Base-by-base conservation (phyloP, 2,329 filamentous ascomycete genomes). In the Penicillium sp. region DNA sequence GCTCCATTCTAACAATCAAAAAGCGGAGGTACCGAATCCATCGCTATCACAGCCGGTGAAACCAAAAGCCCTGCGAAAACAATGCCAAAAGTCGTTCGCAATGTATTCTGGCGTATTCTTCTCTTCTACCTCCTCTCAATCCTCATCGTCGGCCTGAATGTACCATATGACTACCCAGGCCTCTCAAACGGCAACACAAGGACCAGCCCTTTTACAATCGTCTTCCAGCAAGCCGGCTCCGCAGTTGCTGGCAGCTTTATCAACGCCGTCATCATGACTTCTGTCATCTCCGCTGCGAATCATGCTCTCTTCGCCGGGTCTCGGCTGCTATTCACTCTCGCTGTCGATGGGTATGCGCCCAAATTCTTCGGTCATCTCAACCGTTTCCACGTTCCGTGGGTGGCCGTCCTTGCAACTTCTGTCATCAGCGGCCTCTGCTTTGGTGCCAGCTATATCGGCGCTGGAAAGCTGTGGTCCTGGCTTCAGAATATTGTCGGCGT, bases 401-500 rank as follows among this genome's bases (percentile, higher is more conserved):
- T 82, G 11, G 79, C 81, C 0, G 81, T 84, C 0, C 74, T 87
- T 0, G 75, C 74, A 0, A 86, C 84, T 0, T 79, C 80, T 1
- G 62, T 80, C 0, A 77, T 84, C 31, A 78, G 80, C 19, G 82
- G 82, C 0, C 75, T 87, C 0, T 87, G 84, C 63, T 88, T 88
- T 53, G 85, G 83, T 2, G 84, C 84, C 0, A 85, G 82, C 63
- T 87, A 85, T 59, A 86, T 88, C 50, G 84, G 84, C 0, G 84
- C 85, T 0, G 85, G 85, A 0, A 78, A 87, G 61, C 71, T 88
- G 5, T 88, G 85, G 85, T 81, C 78, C 1, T 88, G 85, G 85
- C 71, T 88, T 17, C 85, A 88, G 66, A 87, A 87, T 55, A 80
- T 88, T 43, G 84, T 88, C 53, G 85, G 85, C 11, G 85, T 88